Base-by-base conservation (phyloP, 2,329 filamentous ascomycete species). In the Nectriaceae sp. region DNA sequence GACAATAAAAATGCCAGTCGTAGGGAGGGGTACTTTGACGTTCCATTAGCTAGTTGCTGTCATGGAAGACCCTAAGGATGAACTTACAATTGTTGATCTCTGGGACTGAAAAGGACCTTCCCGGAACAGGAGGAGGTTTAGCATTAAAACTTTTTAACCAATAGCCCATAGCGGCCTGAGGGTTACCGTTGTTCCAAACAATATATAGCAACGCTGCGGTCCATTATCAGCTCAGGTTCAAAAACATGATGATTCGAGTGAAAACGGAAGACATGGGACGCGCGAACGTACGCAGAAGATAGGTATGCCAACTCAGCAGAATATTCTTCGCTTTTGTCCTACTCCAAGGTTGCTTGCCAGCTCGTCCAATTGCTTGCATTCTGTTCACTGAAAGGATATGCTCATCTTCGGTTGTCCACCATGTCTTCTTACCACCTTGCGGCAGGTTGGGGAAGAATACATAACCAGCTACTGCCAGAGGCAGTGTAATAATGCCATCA, bases 141-240 rank as follows among this genome's bases (percentile, higher is more conserved):
- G 15, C 35, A 21, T 56, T 56, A 45, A 56, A 56, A 18, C 54
- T 56, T 40, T 56, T 56, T 6, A 56, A n/a, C 54, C 54, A 56
- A 43, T 49, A 56, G 3, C 54, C 54, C 54, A 56, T 56, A 13
- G 46, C 52, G 5, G 35, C 29, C 15, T 55, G 54, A 1, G 54
- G 54, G 21, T 37, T 45, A 18, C 46, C 54, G 10, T 56, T 56
- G 16, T 56, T 56, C 54, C 54, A 56, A n/a, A 56, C 35, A 21
- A 56, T 31, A 8, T 56, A 56, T 2, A 55, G 31, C 11, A 55
- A 4, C 2, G 54, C 54, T 56, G 13, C 19, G 11, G 2, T 21
- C 11, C 3, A 15, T 15, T 1, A 21, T 47, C 15, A 49, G 47
- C 4, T 24, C 6, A 5, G 13, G 1, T 11, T 13, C 6, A 10